Conservation (phyloP, 78 protist species). For the Tieghemostelium lacteum region DNA sequence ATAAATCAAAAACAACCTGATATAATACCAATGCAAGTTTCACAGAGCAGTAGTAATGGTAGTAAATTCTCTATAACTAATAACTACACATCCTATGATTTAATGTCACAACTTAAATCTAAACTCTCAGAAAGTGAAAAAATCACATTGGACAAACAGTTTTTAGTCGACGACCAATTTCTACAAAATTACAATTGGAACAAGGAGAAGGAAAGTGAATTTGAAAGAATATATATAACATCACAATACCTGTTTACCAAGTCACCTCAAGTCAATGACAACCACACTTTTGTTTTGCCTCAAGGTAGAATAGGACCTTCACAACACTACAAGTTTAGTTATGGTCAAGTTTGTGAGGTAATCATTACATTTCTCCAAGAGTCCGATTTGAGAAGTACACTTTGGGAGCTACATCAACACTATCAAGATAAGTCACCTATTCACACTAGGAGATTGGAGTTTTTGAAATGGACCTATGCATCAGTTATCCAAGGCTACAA, state of each 20-base stretch:
- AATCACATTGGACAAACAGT: constrained; percentile 4
- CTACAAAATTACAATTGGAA: constrained; percentile 30
- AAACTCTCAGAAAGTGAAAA: not conserved
- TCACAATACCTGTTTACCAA: constrained; percentile 36
- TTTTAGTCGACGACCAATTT: constrained; percentile 14
- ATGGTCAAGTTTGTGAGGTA: constrained; percentile 43
- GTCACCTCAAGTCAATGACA: constrained; percentile 23
- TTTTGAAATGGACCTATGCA: constrained; percentile 27
- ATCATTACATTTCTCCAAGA: constrained; percentile 33
- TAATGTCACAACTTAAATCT: not conserved
- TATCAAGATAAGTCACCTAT: constrained; percentile 30
- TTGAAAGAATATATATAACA: constrained; percentile 44
- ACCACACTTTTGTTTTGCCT: constrained; percentile 48
- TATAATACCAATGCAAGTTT: no score
- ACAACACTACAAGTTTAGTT: constrained; percentile 35
- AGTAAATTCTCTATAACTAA: not conserved
- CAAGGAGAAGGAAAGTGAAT: constrained; percentile 45
- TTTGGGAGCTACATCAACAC: constrained; percentile 66
- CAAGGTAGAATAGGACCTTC: constrained; percentile 49
- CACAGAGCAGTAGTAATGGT: not conserved
- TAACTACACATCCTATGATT: not conserved
- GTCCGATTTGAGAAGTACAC: constrained; percentile 14
- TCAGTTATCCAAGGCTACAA: not conserved
- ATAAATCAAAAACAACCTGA: not conserved
- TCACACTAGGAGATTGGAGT: constrained; percentile 46